These are phyloP conservation scores for Apiospora pterosperma DNA, from an alignment of 2,329 filamentous ascomycete genomes.

Conservation along the genomic window DNA sequence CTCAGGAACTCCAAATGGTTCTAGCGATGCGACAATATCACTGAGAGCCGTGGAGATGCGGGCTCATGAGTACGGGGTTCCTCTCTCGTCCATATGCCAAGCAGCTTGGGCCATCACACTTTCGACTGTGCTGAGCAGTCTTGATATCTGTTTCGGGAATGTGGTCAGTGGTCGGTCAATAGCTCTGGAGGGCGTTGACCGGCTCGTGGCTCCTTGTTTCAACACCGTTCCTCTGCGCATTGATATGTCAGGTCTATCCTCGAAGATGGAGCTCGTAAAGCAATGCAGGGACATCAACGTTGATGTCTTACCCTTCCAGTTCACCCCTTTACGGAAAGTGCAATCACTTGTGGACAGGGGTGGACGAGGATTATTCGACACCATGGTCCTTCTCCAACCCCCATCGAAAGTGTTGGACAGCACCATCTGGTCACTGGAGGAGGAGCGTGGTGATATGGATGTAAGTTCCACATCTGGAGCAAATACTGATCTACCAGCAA, in stretches of 20 bases:
- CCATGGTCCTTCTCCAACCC: slow-evolving; percentile 75
- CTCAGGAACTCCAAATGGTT: no score
- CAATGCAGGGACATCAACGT: slow-evolving; percentile 60
- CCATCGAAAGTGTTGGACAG: slow-evolving; percentile 53
- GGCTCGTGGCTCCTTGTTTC: slow-evolving; percentile 84
- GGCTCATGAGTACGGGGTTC: slow-evolving; percentile 52
- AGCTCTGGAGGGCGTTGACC: slow-evolving; percentile 61
- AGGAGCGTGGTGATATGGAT: slow-evolving; percentile 65
- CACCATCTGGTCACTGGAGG: slow-evolving; percentile 52
- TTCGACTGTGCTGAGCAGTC: slow-evolving; percentile 46
- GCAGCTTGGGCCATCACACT: slow-evolving; percentile 69
- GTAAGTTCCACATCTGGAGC: slow-evolving; percentile 33
- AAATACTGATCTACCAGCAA: not conserved
- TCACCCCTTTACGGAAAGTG: slow-evolving; percentile 70
- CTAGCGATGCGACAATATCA: not conserved
- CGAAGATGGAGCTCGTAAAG: slow-evolving; percentile 56
- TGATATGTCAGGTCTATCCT: slow-evolving; percentile 42
- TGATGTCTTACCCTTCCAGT: slow-evolving; percentile 63
- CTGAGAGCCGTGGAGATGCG: slow-evolving; percentile 44
- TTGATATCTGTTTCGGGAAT: slow-evolving; percentile 83
- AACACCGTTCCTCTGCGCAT: slow-evolving; percentile 78
- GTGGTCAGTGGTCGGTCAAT: slow-evolving; percentile 76
- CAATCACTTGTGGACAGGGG: slow-evolving; percentile 49
- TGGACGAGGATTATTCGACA: slow-evolving; percentile 66
- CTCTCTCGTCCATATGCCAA: slow-evolving; percentile 67